phyloP scores from a whole-genome alignment of 371 early-diverging fungal species.

The Mortierella sp. region DNA sequence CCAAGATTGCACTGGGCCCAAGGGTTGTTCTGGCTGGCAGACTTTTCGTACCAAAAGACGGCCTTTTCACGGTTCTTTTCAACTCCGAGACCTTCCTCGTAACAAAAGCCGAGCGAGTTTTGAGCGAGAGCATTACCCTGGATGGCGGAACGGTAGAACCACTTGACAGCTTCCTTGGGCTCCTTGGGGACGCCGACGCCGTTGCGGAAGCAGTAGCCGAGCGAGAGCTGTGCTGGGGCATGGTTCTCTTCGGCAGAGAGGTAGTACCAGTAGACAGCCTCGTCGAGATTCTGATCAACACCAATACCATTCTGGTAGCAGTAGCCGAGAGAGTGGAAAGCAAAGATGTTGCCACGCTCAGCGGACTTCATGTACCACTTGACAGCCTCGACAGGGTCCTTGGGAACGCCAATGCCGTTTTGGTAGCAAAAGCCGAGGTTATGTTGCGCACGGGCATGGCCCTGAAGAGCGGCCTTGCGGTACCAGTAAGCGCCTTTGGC shows the following conservation, averaged over 20 bases:
- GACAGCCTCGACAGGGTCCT: constrained; percentile 72
- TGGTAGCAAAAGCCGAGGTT: constrained; percentile 86
- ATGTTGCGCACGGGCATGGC: constrained; percentile 80
- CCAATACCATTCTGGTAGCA: constrained; percentile 52
- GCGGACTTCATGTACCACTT: constrained; percentile 80
- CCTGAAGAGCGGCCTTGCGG: constrained; percentile 74
- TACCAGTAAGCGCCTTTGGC: constrained; percentile 76
- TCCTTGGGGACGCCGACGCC: no score
- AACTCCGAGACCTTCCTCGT: no score
- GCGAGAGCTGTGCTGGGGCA: no score
- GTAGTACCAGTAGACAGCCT: constrained; percentile 24
- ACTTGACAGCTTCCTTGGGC: no score
- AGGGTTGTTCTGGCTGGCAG: constrained; percentile 84
- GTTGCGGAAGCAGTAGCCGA: no score
- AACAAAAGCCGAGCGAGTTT: constrained; percentile 54
- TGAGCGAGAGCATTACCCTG: no score
- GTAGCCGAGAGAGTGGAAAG: constrained; percentile 87
- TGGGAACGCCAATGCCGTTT: constrained; percentile 80
- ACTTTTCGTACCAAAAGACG: constrained; percentile 81
- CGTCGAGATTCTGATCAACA: constrained; percentile 34
- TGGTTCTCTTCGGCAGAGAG: no score
- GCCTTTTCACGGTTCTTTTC: constrained; percentile 72
- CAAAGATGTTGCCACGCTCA: constrained; percentile 80
- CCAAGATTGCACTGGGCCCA: constrained; percentile 93
- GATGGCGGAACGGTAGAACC: no score